phyloP scores from a whole-genome alignment of 1,284 basidiomycete genomes.

The Spongiforma sp. region DNA sequence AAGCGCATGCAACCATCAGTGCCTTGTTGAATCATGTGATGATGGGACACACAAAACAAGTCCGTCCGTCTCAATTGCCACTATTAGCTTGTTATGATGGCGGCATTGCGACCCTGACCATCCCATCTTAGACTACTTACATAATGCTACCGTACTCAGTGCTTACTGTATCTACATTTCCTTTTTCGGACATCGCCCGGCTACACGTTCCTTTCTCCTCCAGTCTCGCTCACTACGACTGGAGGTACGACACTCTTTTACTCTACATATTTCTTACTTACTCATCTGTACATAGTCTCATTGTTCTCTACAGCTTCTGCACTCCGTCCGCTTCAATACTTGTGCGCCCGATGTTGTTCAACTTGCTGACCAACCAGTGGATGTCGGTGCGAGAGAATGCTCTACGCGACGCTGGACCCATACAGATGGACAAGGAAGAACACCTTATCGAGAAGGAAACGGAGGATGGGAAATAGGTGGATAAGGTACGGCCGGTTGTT shows the following conservation, averaged over 20 bases:
- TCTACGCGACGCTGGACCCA: slow-evolving; percentile 61
- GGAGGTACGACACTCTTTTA: too few species aligned
- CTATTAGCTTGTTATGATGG: neutral
- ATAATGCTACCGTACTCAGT: slow-evolving; percentile 71
- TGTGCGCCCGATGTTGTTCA: slow-evolving; percentile 50
- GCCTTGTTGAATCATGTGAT: slow-evolving; percentile 69
- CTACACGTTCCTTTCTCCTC: too few species aligned
- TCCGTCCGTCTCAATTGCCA: slow-evolving; percentile 10
- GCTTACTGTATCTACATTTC: slow-evolving; percentile 73
- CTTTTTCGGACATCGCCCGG: too few species aligned
- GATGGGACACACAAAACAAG: slow-evolving; percentile 76
- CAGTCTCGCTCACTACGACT: too few species aligned
- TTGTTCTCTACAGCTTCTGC: too few species aligned
- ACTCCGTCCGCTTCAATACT: too few species aligned
- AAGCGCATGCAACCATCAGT: too few species aligned
- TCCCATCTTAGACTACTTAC: slow-evolving; percentile 48
- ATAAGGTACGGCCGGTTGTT: slow-evolving; percentile 62
- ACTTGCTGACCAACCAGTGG: slow-evolving; percentile 58
- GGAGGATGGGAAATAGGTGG: slow-evolving; percentile 59
- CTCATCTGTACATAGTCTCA: too few species aligned
- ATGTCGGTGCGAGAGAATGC: slow-evolving; percentile 68
- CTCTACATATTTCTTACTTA: too few species aligned
- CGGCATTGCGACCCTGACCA: neutral
- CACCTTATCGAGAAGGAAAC: slow-evolving; percentile 62
- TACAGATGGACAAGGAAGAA: slow-evolving; percentile 59